Conservation (phyloP, 2,329 filamentous ascomycete genomes). For the Pyrenochaeta sp. region DNA sequence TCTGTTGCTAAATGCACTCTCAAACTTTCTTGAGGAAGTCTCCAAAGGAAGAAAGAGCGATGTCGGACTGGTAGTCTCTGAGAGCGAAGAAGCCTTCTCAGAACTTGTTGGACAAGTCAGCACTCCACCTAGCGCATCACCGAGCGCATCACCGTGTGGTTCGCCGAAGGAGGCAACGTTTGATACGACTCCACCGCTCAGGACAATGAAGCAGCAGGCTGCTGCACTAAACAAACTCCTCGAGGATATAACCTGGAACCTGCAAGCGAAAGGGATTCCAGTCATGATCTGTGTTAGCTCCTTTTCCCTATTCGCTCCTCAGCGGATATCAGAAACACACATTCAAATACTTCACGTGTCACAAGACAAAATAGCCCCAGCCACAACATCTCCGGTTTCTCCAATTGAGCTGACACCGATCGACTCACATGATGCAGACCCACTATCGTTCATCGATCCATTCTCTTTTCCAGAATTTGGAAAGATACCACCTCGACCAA, state of each 20-base stretch:
- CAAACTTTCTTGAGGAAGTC: constrained; percentile 21
- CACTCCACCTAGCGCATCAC: too few species aligned
- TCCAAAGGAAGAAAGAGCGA: constrained; percentile 5
- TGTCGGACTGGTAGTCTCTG: background rate
- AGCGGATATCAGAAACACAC: constrained; percentile 27
- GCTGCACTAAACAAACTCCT: constrained; percentile 23
- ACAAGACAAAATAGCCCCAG: constrained; percentile 16
- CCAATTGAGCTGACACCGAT: background rate
- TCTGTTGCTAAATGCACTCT: constrained; percentile 21
- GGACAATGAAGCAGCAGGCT: constrained; percentile 18
- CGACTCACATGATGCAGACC: constrained; percentile 1
- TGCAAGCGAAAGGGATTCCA: constrained; percentile 24
- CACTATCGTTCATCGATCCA: constrained; percentile 26
- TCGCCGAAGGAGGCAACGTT: constrained; percentile 1
- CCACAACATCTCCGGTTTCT: background rate
- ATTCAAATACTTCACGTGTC: constrained; percentile 27
- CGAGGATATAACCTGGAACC: constrained; percentile 25
- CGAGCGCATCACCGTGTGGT: too few species aligned
- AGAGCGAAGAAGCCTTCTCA: background rate
- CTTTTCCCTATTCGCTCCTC: constrained; percentile 31
- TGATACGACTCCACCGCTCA: constrained; percentile 18
- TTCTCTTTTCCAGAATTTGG: constrained; percentile 11
- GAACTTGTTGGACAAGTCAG: too few species aligned
- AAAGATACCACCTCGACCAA: constrained; percentile 6
- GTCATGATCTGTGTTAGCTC: constrained; percentile 34